Evolutionary conservation across 495 filamentous ascomycete genomes (phyloP), one percentile per base, ranked within the genome.

Genomic region (Penicillium argentinense): DNA sequence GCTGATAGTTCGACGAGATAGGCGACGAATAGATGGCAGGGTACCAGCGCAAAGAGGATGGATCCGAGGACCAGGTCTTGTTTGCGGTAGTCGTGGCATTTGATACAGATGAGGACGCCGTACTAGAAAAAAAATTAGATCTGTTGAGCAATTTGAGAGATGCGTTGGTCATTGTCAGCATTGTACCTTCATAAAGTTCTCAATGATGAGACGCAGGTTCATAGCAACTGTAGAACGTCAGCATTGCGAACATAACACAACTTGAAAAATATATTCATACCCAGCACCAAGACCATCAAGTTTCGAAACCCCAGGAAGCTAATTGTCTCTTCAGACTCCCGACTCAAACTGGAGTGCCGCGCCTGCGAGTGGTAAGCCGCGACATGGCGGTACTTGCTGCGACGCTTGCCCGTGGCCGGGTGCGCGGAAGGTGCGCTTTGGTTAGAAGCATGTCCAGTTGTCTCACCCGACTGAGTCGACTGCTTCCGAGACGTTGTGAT

Each of bases 231-330:
- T 21, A 25, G 5, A 28, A 18, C 17, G 39, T 43, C 26, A 32
- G 30, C 36, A 55, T 61, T 27, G 21, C 28, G 22, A 47, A 23
- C 30, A 17, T 8, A 32, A 16, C 23, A 29, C 16, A 5, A 5
- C 12, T 16, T 7, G 19, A 29, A 17, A 0, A 22, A 32, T 34
- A 26, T 24, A 29, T 57, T 1, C 73, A 29, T 78, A 93, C 90
- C 82, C 41, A 97, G 68, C 27, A 96, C 88, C 50, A 97, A 83
- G 9, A 96, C 88, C 92, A 97, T 97, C 37, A 98, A 74, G 55
- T 98, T 98, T 24, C 91, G 76, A 57, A 98, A 97, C 0, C 93
- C 93, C 30, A 96, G 64, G 61, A 97, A 97, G 60, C 87, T 95
- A 16, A 91, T 87, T 12, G 82, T 69, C 7, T 67, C 71, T 30